A percentile compares a stretch with the other conserved stretches of the same genome.
Evolutionary conservation across 768 basidiomycete species (phyloP).

Genomic region (Pulveroboletus sp.): DNA sequence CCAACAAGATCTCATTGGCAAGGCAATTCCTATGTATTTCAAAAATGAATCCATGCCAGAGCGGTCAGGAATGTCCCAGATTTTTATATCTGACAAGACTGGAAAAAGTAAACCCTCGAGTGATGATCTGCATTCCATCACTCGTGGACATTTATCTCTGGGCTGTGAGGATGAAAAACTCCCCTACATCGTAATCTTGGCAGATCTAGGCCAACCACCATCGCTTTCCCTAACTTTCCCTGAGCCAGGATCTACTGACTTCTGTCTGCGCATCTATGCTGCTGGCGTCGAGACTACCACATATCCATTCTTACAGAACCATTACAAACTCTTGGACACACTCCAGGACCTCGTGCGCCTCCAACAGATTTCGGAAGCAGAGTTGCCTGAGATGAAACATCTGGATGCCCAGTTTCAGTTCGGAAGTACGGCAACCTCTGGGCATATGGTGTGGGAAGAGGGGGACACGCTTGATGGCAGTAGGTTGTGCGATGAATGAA

Average conservation of each 20-base stretch:
- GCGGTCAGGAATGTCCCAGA: constrained; percentile 1
- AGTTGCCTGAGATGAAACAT: background rate
- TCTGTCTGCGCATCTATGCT: background rate
- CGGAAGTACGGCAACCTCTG: background rate
- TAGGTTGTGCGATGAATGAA: no score
- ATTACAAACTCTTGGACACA: no score
- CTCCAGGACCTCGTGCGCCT: background rate
- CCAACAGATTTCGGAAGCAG: background rate
- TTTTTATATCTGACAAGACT: constrained; percentile 7
- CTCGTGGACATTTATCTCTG: background rate
- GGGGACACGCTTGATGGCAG: no score
- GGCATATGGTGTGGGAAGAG: no score
- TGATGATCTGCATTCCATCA: background rate
- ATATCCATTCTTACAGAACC: constrained; percentile 11
- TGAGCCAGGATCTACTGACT: background rate
- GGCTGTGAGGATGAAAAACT: background rate
- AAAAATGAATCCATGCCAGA: background rate
- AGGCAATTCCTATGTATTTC: constrained; percentile 13
- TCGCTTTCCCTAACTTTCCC: background rate
- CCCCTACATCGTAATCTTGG: constrained; percentile 1
- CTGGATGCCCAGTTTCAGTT: constrained; percentile 1
- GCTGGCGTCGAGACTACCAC: background rate
- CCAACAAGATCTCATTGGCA: constrained; percentile 7
- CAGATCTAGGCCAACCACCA: background rate
- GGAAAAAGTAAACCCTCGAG: background rate